A percentile compares a stretch with the other conserved stretches of the same genome.
phyloP scores from a whole-genome alignment of 1,284 basidiomycete genomes.

The Cryptococcus sp. region DNA sequence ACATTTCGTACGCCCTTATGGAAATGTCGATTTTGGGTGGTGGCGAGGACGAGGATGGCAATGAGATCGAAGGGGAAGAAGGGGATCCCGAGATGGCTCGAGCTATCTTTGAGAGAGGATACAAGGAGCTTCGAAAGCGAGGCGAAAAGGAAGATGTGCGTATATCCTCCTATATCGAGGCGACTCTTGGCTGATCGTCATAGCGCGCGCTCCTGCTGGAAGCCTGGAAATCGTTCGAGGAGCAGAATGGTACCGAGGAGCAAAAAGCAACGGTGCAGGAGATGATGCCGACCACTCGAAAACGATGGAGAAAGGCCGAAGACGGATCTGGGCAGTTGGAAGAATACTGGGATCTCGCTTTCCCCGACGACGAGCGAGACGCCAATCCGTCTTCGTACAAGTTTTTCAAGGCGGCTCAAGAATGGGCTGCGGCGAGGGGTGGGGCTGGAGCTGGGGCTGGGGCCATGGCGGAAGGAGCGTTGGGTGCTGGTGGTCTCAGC shows the following conservation, averaged over 20 bases:
- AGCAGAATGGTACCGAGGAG: constrained; percentile 63
- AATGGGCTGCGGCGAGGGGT: constrained; percentile 60
- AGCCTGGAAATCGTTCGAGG: constrained; percentile 89
- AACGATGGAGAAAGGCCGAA: constrained; percentile 71
- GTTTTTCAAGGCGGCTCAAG: constrained; percentile 86
- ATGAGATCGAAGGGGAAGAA: constrained; percentile 60
- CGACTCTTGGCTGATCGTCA: neutral
- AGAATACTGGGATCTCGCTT: constrained; percentile 88
- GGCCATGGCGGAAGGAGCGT: constrained; percentile 9
- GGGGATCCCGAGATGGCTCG: constrained; percentile 67
- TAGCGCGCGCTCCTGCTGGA: constrained; percentile 83
- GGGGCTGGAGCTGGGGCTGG: constrained; percentile 15
- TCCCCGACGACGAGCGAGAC: constrained; percentile 89
- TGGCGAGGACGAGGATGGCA: constrained; percentile 68
- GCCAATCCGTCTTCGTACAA: constrained; percentile 88
- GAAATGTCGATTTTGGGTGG: constrained; percentile 47
- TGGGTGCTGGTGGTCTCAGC: constrained; percentile 17
- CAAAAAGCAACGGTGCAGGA: constrained; percentile 71
- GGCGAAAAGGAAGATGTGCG: constrained; percentile 80
- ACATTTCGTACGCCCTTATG: constrained; percentile 51
- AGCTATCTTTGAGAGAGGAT: constrained; percentile 74
- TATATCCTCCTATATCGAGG: constrained; percentile 5
- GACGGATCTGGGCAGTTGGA: constrained; percentile 79
- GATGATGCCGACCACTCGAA: constrained; percentile 86
- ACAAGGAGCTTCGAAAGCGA: constrained; percentile 73